A percentile compares a stretch with the other conserved stretches of the same genome.
phyloP scores from a whole-genome alignment of 2,329 filamentous ascomycete species.

The Aspergillus sp. region DNA sequence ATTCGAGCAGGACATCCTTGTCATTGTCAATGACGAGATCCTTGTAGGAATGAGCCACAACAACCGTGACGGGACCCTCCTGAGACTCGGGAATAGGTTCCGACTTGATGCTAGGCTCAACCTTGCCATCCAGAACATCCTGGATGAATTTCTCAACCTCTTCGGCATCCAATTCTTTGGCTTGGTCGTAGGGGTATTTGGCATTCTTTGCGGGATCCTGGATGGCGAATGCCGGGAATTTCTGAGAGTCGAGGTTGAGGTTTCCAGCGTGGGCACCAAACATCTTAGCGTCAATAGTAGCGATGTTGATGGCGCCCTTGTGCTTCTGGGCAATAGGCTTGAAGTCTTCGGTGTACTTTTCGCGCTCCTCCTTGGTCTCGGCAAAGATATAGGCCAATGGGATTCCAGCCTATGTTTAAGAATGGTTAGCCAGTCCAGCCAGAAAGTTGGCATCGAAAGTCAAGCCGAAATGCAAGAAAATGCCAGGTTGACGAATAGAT shows the following conservation, averaged over 20 bases:
- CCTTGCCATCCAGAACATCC: constrained; percentile 80
- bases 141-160: constrained; percentile 80
- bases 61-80: constrained; percentile 80
- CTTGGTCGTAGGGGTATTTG: constrained; percentile 93
- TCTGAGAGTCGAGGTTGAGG: constrained; percentile 93
- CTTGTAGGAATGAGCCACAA: constrained; percentile 94
- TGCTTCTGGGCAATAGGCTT: constrained; percentile 87
- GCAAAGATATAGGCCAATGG: constrained; percentile 98
- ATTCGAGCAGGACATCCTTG: constrained; percentile 97
- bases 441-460: background rate
- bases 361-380: constrained; percentile 86
- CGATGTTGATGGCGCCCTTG: constrained; percentile 95
- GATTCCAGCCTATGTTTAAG: constrained; percentile 64
- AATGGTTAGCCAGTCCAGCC: background rate
- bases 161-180: constrained; percentile 73
- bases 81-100: constrained; percentile 94
- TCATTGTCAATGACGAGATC: constrained; percentile 86
- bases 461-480: background rate
- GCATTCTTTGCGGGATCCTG: constrained; percentile 93
- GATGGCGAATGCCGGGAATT: constrained; percentile 97
- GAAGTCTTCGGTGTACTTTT: constrained; percentile 71
- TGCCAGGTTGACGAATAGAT: background rate
- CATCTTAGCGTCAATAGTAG: constrained; percentile 90
- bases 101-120: constrained; percentile 96
- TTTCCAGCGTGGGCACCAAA: constrained; percentile 95